A percentile compares a stretch with the other conserved stretches of the same genome.
phyloP scores from a whole-genome alignment of 805 yeast species.

The Isabelozyma pseudorhagii region DNA sequence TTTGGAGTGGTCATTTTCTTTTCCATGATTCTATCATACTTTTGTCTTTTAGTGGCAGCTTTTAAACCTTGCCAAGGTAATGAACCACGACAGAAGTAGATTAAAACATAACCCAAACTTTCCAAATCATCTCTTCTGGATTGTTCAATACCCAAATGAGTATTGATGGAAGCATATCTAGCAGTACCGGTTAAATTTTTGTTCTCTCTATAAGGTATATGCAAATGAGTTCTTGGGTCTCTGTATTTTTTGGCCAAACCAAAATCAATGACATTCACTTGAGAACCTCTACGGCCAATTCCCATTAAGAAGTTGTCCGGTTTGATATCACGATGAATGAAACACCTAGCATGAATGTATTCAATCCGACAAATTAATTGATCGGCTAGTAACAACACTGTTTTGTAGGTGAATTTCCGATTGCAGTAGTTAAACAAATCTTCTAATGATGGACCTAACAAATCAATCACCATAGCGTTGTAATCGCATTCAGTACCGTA shows the following conservation, averaged over 20 bases:
- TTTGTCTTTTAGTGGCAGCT: slow-evolving; percentile 95
- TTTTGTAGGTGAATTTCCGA: slow-evolving; percentile 87
- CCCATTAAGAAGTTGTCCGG: slow-evolving; percentile 87
- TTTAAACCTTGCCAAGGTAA: slow-evolving; percentile 98
- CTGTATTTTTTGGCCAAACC: slow-evolving; percentile 92
- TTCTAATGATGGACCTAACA: slow-evolving; percentile 92
- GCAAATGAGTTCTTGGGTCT: slow-evolving; percentile 90
- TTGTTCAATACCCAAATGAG: slow-evolving; percentile 96
- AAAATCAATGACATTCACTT: slow-evolving; percentile 90
- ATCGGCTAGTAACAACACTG: slow-evolving; percentile 89
- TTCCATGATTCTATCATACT: slow-evolving; percentile 94
- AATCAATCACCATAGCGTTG: slow-evolving; percentile 94
- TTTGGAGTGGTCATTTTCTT: slow-evolving; percentile 89
- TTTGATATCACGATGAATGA: slow-evolving; percentile 79
- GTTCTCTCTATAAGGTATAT: slow-evolving; percentile 94
- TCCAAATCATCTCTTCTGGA: slow-evolving; percentile 95
- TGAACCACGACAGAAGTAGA: slow-evolving; percentile 92
- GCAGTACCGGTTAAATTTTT: slow-evolving; percentile 97
- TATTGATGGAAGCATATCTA: slow-evolving; percentile 90
- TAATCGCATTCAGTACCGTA: slow-evolving; percentile 95
- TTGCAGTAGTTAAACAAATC: slow-evolving; percentile 95
- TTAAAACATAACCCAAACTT: slow-evolving; percentile 88
- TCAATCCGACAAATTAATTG: slow-evolving; percentile 93
- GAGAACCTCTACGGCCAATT: slow-evolving; percentile 90
- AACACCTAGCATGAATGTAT: slow-evolving; percentile 92